Percentiles rank a stretch among this genome's conserved stretches.
phyloP scores from a whole-genome alignment of 2,329 filamentous ascomycete species.

The Phaeosphaeria sp. region DNA sequence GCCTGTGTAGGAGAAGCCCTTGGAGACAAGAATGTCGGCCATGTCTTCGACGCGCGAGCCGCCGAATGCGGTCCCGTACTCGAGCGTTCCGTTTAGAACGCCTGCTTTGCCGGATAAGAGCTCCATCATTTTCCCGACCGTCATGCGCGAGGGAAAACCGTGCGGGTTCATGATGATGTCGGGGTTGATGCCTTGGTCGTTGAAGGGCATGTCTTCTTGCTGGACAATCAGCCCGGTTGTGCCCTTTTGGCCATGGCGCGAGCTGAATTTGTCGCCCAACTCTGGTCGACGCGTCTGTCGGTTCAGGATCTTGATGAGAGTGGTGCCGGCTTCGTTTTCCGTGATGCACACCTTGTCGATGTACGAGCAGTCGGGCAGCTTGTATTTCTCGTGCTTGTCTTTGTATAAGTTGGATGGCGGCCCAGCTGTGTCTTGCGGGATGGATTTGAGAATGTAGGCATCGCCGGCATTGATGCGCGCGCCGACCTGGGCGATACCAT shows the following conservation, averaged over 20 bases:
- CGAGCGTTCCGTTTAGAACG: conserved; percentile 80
- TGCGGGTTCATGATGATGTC: conserved; percentile 99
- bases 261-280: conserved; percentile 98
- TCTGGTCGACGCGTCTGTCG: conserved; percentile 95
- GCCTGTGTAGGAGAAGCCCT: conserved; percentile 95
- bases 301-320: conserved; percentile 91
- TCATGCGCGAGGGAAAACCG: conserved; percentile 99
- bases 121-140: conserved; percentile 96
- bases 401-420: conserved; percentile 69
- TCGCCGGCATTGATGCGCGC: conserved; percentile 79
- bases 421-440: conserved; percentile 78
- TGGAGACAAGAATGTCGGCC: conserved; percentile 80
- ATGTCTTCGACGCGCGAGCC: conserved; percentile 87
- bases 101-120: conserved; percentile 94
- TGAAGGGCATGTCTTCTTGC: conserved; percentile 96
- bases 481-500: conserved; percentile 88
- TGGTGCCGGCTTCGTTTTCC: conserved; percentile 81
- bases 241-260: conserved; percentile 96
- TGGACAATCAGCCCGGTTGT: conserved; percentile 96
- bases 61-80: conserved; percentile 89
- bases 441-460: conserved; percentile 88
- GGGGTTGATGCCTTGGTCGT: conserved; percentile 86
- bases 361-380: conserved; percentile 81
- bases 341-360: conserved; percentile 97
- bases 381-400: conserved; percentile 77